Evolutionary conservation across 2,329 filamentous ascomycete genomes (phyloP), one percentile per base, ranked within the genome.

Genomic region (Colletotrichum phormii): DNA sequence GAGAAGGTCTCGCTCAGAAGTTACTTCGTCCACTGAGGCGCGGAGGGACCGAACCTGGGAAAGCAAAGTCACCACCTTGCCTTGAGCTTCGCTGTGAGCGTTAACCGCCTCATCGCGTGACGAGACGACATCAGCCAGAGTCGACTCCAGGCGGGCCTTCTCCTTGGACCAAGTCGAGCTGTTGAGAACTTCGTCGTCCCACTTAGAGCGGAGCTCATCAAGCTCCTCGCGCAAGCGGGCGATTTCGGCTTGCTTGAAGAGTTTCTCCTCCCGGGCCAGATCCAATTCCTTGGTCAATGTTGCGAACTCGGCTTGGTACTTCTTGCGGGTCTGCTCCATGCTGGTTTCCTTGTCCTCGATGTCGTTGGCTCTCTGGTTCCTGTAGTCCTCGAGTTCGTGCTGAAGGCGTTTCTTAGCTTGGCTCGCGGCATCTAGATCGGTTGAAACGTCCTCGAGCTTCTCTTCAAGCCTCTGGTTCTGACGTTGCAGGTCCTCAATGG

Each of bases 101-200:
- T 91, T 92, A 63, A 95, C 93, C 11, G 97, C 96, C 82, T 99
- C 97, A 76, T 99, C 96, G 3, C 96, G 92, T n/a, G 95, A 97
- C 61, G 94, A 92, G 12, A 94, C 93, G 37, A 98, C 90, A 80
- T 98, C 95, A 63, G 96, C 92, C 67, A 99, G 87, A 5, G 95
- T 97, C 73, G 95, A 91, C 81, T 98, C 96, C 53, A 99, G 88
- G 18, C 96, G 92, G 18, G 95, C 90, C 86, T 98, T 98, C 84
- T 99, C 96, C 85, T 99, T 99, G 13, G 95, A 95, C 95, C 97
- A 98, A 0, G 96, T 98, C 18, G 95, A 97, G 82, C 95, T 97
- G 84, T 98, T 98, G 77, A 98, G 90, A 12, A 98, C 95, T 83
- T 99, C 96, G 78, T 98, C 95, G 79, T 99, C 97, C 96, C 97